phyloP scores from a whole-genome alignment of 257 asterid species.

The Jacaranda copaia region DNA sequence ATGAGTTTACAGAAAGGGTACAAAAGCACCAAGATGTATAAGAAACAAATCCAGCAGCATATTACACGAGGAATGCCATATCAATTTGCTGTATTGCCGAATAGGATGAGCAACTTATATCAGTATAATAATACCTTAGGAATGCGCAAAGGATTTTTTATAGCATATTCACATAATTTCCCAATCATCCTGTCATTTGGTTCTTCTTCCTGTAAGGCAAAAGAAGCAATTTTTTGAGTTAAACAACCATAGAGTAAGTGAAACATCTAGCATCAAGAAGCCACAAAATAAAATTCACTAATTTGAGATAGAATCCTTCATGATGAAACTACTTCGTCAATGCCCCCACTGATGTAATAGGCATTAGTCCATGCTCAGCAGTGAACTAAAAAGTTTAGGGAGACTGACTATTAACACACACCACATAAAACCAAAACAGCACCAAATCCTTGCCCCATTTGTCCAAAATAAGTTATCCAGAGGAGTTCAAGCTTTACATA shows the following conservation, averaged over 20 bases:
- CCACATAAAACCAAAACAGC: no score
- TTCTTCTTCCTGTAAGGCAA: slow-evolving; percentile 77
- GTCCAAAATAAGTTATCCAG: slow-evolving; percentile 2
- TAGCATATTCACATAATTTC: slow-evolving; percentile 93
- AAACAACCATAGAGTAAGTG: slow-evolving; percentile 8
- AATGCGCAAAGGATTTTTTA: slow-evolving; percentile 93
- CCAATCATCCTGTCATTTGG: slow-evolving; percentile 92
- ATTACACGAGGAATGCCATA: no score
- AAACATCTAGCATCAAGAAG: slow-evolving; percentile 13
- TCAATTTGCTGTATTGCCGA: no score
- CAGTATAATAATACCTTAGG: slow-evolving; percentile 70
- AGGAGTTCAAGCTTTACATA: slow-evolving; percentile 11
- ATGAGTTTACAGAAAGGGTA: no score
- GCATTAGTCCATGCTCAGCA: slow-evolving; percentile 4
- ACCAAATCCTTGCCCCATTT: no score
- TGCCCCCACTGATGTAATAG: neutral
- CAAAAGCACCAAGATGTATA: no score
- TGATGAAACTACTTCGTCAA: slow-evolving; percentile 12
- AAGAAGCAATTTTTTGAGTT: slow-evolving; percentile 29
- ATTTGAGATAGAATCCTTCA: slow-evolving; percentile 13
- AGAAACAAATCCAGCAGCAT: no score
- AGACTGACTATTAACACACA: no score
- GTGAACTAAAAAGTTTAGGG: no score
- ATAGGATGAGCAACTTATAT: slow-evolving; percentile 21
- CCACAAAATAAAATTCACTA: slow-evolving; percentile 7